phyloP scores from a whole-genome alignment of 2,329 filamentous ascomycete species.

The Xylaria arbuscula region DNA sequence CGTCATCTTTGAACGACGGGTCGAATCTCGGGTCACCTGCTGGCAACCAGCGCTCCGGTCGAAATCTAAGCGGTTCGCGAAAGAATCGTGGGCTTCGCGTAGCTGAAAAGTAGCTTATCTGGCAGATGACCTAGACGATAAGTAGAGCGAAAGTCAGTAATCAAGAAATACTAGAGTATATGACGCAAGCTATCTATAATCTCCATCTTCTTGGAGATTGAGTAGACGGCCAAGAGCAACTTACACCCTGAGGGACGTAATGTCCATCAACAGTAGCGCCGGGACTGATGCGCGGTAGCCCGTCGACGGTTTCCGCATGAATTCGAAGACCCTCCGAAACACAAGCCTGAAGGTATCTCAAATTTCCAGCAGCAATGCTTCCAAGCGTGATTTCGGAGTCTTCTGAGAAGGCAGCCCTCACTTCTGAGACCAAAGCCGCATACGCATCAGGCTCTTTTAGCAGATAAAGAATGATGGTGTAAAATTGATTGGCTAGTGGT shows the following conservation, averaged over 20 bases:
- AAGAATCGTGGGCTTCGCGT: conserved; percentile 33
- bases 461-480: conserved; percentile 32
- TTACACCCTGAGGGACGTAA: conserved; percentile 38
- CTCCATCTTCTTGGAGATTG: conserved; percentile 10
- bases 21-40: conserved; percentile 35
- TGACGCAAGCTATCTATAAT: neutral
- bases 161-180: conserved; percentile 3
- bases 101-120: conserved; percentile 31
- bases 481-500: conserved; percentile 41
- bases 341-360: conserved; percentile 41
- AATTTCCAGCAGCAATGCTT: conserved; percentile 28
- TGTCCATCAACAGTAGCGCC: conserved; percentile 43
- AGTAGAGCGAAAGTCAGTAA: conserved; percentile 8
- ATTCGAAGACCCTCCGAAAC: conserved; percentile 41
- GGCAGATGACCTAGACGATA: conserved; percentile 28
- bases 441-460: conserved; percentile 30
- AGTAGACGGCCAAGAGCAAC: conserved; percentile 16
- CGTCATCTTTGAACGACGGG: conserved; percentile 23
- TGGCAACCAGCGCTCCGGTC: conserved; percentile 38
- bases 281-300: conserved; percentile 42
- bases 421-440: conserved; percentile 33
- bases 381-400: conserved; percentile 42
- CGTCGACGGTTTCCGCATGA: conserved; percentile 31
- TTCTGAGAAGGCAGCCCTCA: conserved; percentile 37
- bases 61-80: conserved; percentile 26